phyloP scores from a whole-genome alignment of 225 moss, liverwort and hornwort genomes.

The Polytrichum commune region DNA sequence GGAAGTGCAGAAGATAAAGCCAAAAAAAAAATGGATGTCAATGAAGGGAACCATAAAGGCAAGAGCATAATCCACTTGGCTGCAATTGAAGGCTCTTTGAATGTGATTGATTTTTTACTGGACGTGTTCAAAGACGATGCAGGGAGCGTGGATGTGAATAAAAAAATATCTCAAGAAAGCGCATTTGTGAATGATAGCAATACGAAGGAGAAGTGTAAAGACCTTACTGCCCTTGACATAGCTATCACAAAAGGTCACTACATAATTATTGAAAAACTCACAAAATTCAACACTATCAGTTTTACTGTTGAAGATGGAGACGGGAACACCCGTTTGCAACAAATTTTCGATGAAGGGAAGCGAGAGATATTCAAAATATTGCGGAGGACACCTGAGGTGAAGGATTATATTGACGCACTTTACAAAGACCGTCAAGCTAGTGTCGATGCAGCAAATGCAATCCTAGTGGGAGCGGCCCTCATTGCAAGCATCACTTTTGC shows the following conservation, averaged over 20 bases:
- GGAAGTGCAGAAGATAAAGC: background rate
- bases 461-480: conserved; percentile 2
- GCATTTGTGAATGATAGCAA: no score
- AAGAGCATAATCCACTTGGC: background rate
- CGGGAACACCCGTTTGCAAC: background rate
- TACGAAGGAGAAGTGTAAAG: no score
- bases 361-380: conserved; percentile 1
- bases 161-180: background rate
- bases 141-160: background rate
- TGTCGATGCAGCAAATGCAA: conserved; percentile 8
- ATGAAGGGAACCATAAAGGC: background rate
- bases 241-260: background rate
- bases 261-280: background rate
- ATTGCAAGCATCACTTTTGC: conserved; percentile 8
- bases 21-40: background rate
- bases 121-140: background rate
- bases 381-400: background rate
- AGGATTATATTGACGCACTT: conserved; percentile 1
- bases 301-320: background rate
- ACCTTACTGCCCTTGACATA: background rate
- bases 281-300: background rate
- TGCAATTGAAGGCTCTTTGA: background rate
- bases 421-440: conserved; percentile 4
- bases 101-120: background rate
- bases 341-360: background rate